A percentile compares a stretch with the other conserved stretches of the same genome.
Conservation (phyloP, 2,329 filamentous ascomycete genomes). For the Cladosporium sp. region DNA sequence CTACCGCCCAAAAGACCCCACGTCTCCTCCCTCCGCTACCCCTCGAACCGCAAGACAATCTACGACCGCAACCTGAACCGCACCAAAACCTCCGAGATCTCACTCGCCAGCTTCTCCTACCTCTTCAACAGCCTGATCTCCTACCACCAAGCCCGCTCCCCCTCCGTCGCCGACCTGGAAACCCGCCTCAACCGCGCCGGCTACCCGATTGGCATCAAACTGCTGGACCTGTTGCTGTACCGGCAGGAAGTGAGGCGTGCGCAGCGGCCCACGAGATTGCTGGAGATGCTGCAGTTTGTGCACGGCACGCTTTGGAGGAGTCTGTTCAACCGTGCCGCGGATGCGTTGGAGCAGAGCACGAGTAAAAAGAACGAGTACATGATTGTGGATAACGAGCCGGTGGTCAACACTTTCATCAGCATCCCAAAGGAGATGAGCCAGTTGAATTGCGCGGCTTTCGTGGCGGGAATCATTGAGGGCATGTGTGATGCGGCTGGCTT, state of each 20-base stretch:
- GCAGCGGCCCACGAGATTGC: constrained; percentile 77
- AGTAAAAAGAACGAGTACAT: constrained; percentile 93
- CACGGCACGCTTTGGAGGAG: constrained; percentile 89
- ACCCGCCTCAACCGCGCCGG: constrained; percentile 47
- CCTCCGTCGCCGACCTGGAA: constrained; percentile 89
- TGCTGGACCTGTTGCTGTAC: constrained; percentile 92
- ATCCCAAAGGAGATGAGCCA: constrained; percentile 94
- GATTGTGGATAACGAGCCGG: constrained; percentile 96
- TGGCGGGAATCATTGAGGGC: constrained; percentile 92
- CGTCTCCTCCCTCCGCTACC: constrained; percentile 68
- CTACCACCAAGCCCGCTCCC: constrained; percentile 87
- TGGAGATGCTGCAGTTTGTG: constrained; percentile 91
- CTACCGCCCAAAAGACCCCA: constrained; percentile 32
- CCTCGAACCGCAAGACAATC: constrained; percentile 93
- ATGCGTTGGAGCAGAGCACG: constrained; percentile 85
- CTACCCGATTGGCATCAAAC: constrained; percentile 87
- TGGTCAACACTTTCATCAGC: constrained; percentile 91
- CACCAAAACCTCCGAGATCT: constrained; percentile 81
- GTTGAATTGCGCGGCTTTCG: constrained; percentile 93
- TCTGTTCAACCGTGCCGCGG: constrained; percentile 85
- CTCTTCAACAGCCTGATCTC: constrained; percentile 95
- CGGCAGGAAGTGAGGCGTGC: constrained; percentile 65
- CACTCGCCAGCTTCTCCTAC: constrained; percentile 91
- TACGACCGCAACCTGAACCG: constrained; percentile 95
- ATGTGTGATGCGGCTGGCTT: constrained; percentile 92